These are phyloP conservation scores for Curvularia hawaiiensis DNA, from an alignment of 2,329 filamentous ascomycete genomes.

Conservation along the genomic window DNA sequence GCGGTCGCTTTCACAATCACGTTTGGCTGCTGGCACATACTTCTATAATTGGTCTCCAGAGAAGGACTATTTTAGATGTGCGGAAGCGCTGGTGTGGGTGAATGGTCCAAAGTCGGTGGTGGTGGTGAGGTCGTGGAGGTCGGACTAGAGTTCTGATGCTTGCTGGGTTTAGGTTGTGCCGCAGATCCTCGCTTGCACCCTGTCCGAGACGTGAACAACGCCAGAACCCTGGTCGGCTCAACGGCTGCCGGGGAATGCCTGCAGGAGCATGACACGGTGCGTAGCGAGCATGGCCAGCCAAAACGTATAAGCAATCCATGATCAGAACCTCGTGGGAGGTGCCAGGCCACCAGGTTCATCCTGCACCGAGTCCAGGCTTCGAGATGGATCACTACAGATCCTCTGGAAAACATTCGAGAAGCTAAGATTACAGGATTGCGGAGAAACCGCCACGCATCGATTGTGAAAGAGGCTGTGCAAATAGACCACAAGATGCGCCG, in stretches of 20 bases:
- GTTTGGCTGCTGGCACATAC: slow-evolving; percentile 21
- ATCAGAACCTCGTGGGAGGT: slow-evolving; percentile 5
- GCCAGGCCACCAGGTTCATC: neutral
- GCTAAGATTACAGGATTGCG: slow-evolving; percentile 10
- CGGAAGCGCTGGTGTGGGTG: slow-evolving; percentile 21
- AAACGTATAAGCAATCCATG: slow-evolving; percentile 17
- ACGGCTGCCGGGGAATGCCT: slow-evolving; percentile 16
- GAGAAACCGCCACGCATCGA: neutral
- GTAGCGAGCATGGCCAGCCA: slow-evolving; percentile 13
- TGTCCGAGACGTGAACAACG: slow-evolving; percentile 31
- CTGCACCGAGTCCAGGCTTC: neutral
- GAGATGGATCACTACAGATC: neutral
- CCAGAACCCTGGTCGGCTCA: slow-evolving; percentile 30
- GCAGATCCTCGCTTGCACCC: slow-evolving; percentile 37
- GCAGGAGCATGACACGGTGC: slow-evolving; percentile 22
- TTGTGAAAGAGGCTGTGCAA: neutral
- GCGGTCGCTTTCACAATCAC: slow-evolving; percentile 13
- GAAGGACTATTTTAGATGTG: slow-evolving; percentile 18
- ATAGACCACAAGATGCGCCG: neutral
- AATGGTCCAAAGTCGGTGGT: slow-evolving; percentile 18
- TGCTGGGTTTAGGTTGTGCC: slow-evolving; percentile 35
- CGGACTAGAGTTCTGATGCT: slow-evolving; percentile 37
- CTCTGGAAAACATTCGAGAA: slow-evolving; percentile 6
- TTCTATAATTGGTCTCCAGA: slow-evolving; percentile 26
- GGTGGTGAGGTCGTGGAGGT: slow-evolving; percentile 32